Evolutionary conservation across 2,329 filamentous ascomycete genomes (phyloP).

Genomic region (Arthrocladium fulminans): DNA sequence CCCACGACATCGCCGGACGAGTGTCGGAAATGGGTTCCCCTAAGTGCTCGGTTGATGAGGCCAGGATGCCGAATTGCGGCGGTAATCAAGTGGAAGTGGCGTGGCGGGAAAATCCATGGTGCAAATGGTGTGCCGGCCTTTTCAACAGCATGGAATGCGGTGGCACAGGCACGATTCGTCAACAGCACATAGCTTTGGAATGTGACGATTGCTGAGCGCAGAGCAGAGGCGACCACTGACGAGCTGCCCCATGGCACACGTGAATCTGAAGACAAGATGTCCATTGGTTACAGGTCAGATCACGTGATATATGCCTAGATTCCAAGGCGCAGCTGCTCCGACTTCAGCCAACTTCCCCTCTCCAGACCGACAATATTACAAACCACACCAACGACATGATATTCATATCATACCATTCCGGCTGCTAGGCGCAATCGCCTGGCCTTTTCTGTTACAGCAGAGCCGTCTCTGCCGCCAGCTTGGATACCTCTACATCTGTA

Average conservation of each 20-base stretch:
- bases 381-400: slow-evolving; percentile 21
- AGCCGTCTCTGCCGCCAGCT: slow-evolving; percentile 38
- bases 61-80: too few relatives aligned
- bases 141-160: neutral
- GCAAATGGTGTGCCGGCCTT: too few relatives aligned
- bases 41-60: too few relatives aligned
- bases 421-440: slow-evolving; percentile 40
- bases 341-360: slow-evolving; percentile 6
- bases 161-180: neutral
- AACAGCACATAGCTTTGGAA: too few relatives aligned
- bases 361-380: slow-evolving; percentile 11
- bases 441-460: slow-evolving; percentile 33
- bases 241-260: neutral
- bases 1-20: too few relatives aligned
- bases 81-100: too few relatives aligned
- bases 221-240: neutral
- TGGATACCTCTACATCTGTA: slow-evolving; percentile 35
- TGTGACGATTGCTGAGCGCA: neutral
- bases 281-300: too few relatives aligned
- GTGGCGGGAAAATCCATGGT: too few relatives aligned
- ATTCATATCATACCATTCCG: slow-evolving; percentile 19
- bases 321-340: slow-evolving; percentile 6
- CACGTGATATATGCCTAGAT: too few relatives aligned
- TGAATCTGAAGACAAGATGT: neutral
- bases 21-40: too few relatives aligned